Base-by-base conservation (phyloP, 805 yeast genomes). In the Candida insectalens region DNA sequence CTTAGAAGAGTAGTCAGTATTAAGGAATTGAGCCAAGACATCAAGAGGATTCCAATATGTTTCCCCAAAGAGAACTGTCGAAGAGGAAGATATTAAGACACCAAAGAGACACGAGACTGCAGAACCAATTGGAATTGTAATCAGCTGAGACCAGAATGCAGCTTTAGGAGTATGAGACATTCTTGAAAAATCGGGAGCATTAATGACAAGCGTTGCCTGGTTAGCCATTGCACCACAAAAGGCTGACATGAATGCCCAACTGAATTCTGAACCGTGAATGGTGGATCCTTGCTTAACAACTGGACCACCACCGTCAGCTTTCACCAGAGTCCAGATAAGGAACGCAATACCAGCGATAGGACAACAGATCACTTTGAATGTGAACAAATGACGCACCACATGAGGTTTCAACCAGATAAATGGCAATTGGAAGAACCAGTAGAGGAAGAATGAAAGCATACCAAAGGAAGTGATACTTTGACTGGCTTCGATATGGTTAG, bases 141-240 rank as follows among this genome's bases (percentile, higher is more conserved):
- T 48, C 27, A 66, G 49, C 53, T 77, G 85, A 1, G 84, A 69
- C 55, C 67, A 63, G 13, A 63, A 48, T 3, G 78, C 66, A 16
- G 72, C 62, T 28, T 47, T 53, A 33, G 68, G 64, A 17, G 73
- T 75, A 42, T 65, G 69, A 7, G 94, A 80, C 59, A 84, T 78
- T 57, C 96, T 74, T 18, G 94, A 70, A 56, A 85, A 85, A 63
- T 85, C 96, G 2, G 95, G 94, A 12, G 92, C 83, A 58, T 85
- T 85, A 35, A 81, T 70, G 49, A 85, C 80, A 48, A 85, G 67
- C 12, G 95, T 81, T 4, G 95, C 94, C 51, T 85, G 85, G 59
- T 84, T 85, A 19, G 94, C 83, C 41, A 85, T 60, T 15, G 87
- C 69, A 57, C 77, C 79, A 94, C 87, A 82, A 21, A 76, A 65